Evolutionary conservation across 2,329 filamentous ascomycete species (phyloP), one percentile per base, ranked within the genome.

Genomic region (Phaeosphaeria sp.): DNA sequence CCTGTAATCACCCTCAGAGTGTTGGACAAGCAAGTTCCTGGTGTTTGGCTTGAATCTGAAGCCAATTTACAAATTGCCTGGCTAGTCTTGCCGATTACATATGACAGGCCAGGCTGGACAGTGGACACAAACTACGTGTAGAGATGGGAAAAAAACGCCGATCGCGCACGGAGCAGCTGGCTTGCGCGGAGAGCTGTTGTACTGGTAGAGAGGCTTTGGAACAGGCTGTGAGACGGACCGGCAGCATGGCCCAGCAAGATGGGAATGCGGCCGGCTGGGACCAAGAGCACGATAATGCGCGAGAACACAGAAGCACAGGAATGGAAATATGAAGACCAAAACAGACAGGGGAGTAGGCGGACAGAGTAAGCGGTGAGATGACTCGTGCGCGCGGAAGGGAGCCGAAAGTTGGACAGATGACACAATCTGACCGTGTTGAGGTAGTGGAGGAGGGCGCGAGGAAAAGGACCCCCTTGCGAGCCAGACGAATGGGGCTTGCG

Each of bases 401-500:
- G 63, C 49, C 59, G 60, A 58, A 66, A 68, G 66, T 62, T 72
- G 70, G 69, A 72, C 70, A 66, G 63, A 76, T 74, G 71, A 76
- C 72, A 74, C 50, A 53, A 66, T 60, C 64, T 71, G 71, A 73
- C 50, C 50, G 64, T 60, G 63, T 72, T 69, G 42, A 58, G 53
- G 62, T 52, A 47, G 33, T 58, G 49, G 36, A 43, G 53, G 43
- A 36, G 30, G 6, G 46, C 55, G 50, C 51, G 56, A 56, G 60
- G 62, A 63, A 64, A 68, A 62, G 66, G 64, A 55, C 62, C 9
- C 60, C 63, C 60, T 64, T 62, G 67, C 60, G 54, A 54, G 42
- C 25, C 52, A 56, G 47, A 60, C 56, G 53, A 54, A 56, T 47
- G 55, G 57, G 59, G 56, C 54, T 47, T 47, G 59, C 44, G 33